Conservation (phyloP, 208 protist genomes). For the Trypanosoma theileri region DNA sequence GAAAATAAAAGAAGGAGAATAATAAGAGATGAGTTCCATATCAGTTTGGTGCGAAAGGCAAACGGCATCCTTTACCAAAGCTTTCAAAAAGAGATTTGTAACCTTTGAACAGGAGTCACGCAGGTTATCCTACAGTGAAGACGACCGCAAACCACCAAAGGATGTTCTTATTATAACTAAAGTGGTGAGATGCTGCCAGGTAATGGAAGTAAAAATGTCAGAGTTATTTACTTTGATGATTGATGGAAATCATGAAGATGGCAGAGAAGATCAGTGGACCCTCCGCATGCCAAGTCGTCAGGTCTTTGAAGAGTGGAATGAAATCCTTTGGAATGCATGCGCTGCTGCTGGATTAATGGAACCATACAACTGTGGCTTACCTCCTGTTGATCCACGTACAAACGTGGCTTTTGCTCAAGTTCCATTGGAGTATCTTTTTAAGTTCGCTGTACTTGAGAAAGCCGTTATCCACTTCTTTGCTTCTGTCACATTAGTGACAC, state of each 20-base stretch:
- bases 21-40: constrained; percentile 1
- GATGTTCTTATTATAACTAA: constrained; percentile 22
- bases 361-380: constrained; percentile 26
- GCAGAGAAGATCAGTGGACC: constrained; percentile 25
- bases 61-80: constrained; percentile 23
- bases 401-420: constrained; percentile 24
- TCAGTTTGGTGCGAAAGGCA: constrained; percentile 23
- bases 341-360: constrained; percentile 27
- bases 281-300: constrained; percentile 22
- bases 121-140: constrained; percentile 22
- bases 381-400: constrained; percentile 19
- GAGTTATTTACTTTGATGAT: constrained; percentile 24
- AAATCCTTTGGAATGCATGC: constrained; percentile 14
- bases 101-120: constrained; percentile 26
- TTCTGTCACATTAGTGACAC: constrained; percentile 8
- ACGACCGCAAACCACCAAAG: constrained; percentile 18
- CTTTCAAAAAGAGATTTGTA: constrained; percentile 27
- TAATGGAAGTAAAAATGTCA: constrained; percentile 21
- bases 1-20: background rate
- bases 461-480: constrained; percentile 24
- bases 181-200: constrained; percentile 14
- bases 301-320: constrained; percentile 24
- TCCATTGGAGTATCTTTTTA: constrained; percentile 25
- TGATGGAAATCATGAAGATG: constrained; percentile 23
- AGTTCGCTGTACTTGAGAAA: constrained; percentile 24